Percentiles rank a stretch among this genome's conserved stretches.
phyloP scores from a whole-genome alignment of 2,329 filamentous ascomycete genomes.

The Cordyceps cateniannulata region DNA sequence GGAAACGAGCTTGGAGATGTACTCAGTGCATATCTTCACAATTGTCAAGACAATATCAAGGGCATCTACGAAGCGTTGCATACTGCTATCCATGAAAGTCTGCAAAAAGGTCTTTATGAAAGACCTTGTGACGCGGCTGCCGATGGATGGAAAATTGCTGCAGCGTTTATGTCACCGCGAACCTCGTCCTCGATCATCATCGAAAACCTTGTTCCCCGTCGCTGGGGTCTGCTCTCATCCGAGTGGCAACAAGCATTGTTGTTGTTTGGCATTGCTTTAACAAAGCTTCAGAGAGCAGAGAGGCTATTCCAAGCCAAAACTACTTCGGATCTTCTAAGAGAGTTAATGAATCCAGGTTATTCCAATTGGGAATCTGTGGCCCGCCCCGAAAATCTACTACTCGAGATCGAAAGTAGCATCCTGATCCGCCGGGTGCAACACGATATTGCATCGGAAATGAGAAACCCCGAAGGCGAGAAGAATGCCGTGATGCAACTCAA shows the following conservation, averaged over 20 bases:
- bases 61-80: not conserved
- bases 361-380: not conserved
- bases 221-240: not conserved
- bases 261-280: not conserved
- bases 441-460: slow-evolving; percentile 53
- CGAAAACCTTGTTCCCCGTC: not conserved
- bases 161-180: not conserved
- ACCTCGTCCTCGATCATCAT: not conserved
- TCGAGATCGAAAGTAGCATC: slow-evolving; percentile 59
- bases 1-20: not conserved
- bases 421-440: slow-evolving; percentile 55
- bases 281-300: not conserved
- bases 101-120: not conserved
- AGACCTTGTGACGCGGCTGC: not conserved
- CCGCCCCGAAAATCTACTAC: slow-evolving; percentile 52
- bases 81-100: not conserved
- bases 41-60: not conserved
- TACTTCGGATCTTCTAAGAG: not conserved
- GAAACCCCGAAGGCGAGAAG: slow-evolving; percentile 24
- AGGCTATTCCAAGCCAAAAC: not conserved
- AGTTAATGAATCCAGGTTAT: not conserved
- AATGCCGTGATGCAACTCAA: slow-evolving; percentile 60
- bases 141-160: not conserved
- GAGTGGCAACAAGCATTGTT: not conserved
- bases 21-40: not conserved